Evolutionary conservation across 345 rosid species (phyloP).

Genomic region (Aurinia saxatilis): DNA sequence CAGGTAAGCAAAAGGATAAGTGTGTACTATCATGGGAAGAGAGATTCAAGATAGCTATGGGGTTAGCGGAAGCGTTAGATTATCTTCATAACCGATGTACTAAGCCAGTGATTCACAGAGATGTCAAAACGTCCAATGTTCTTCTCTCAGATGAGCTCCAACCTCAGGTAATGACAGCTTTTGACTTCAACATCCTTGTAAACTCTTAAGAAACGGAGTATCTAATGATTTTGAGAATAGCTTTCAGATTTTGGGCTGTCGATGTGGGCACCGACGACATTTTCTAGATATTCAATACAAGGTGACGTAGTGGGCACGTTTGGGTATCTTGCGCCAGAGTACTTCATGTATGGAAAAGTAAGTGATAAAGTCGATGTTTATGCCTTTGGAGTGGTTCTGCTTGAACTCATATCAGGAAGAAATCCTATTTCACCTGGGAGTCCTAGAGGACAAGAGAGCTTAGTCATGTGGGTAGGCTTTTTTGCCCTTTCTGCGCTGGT

Average conservation of each 20-base stretch:
- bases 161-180: conserved; percentile 48
- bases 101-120: conserved; percentile 73
- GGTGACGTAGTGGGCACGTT: conserved; percentile 85
- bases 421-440: conserved; percentile 42
- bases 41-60: conserved; percentile 52
- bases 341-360: conserved; percentile 88
- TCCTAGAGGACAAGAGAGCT: conserved; percentile 57
- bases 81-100: conserved; percentile 56
- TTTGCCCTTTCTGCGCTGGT: neutral
- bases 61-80: conserved; percentile 63
- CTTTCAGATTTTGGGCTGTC: conserved; percentile 88
- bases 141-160: conserved; percentile 57
- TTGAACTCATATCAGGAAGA: conserved; percentile 78
- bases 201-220: neutral
- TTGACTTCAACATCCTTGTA: neutral
- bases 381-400: conserved; percentile 77
- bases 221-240: conserved; percentile 27
- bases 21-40: conserved; percentile 51
- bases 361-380: conserved; percentile 87
- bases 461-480: conserved; percentile 80
- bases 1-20: conserved; percentile 9
- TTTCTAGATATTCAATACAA: conserved; percentile 46
- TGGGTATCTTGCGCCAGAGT: conserved; percentile 95
- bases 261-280: conserved; percentile 57
- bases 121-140: conserved; percentile 82